These are phyloP conservation scores for Aureobasidium sp. DNA, from an alignment of 2,329 filamentous ascomycete genomes.

Conservation along the genomic window DNA sequence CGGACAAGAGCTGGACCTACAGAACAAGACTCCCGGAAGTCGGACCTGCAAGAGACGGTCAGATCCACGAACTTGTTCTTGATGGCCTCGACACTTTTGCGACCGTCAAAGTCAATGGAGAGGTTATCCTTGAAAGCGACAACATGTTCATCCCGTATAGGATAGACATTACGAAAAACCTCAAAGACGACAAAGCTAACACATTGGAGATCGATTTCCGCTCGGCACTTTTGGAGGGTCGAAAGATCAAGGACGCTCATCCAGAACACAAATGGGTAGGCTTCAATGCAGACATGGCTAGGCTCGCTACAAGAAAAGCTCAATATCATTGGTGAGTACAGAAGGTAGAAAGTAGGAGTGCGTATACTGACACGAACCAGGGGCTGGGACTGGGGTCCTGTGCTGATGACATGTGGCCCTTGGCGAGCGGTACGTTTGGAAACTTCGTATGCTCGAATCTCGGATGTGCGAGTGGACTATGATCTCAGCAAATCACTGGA, in stretches of 20 bases:
- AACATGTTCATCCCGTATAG: constrained; percentile 58
- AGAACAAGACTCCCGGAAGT: constrained; percentile 30
- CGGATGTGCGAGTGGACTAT: constrained; percentile 56
- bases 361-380: too few relatives aligned
- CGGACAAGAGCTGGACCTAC: constrained; percentile 40
- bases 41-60: constrained; percentile 20
- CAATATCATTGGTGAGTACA: constrained; percentile 35
- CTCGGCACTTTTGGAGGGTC: constrained; percentile 43
- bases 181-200: constrained; percentile 33
- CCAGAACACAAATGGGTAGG: constrained; percentile 47
- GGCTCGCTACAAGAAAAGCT: constrained; percentile 44
- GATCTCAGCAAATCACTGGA: constrained; percentile 52
- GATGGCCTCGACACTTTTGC: constrained; percentile 58
- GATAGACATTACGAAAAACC: constrained; percentile 38
- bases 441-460: constrained; percentile 56
- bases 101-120: constrained; percentile 47
- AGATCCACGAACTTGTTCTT: constrained; percentile 46
- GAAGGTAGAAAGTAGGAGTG: too few relatives aligned
- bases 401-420: constrained; percentile 39
- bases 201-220: constrained; percentile 49
- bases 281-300: constrained; percentile 43
- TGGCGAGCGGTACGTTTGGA: constrained; percentile 69
- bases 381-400: constrained; percentile 44
- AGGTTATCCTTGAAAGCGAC: constrained; percentile 45
- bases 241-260: constrained; percentile 44